Base-by-base conservation (phyloP, 2,329 filamentous ascomycete species). In the Ascochyta rabiei region DNA sequence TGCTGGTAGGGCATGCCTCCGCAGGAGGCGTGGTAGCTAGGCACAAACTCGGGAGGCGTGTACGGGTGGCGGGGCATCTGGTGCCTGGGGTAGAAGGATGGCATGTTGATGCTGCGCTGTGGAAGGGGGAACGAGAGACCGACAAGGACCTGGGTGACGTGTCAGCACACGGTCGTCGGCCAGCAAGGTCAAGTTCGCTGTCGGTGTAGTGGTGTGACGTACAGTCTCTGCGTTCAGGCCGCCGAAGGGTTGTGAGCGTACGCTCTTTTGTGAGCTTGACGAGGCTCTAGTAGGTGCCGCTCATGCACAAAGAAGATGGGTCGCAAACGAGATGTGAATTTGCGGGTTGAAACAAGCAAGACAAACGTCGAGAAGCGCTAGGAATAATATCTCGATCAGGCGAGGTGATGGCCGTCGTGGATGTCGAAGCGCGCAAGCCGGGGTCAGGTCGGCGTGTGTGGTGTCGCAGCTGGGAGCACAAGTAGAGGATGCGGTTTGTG, bases 41-140 rank as follows among this genome's bases (percentile, higher is more conserved):
- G 75, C 37, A 77, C 69, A 58, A 77, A 79, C 64, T 81, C 80
- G 55, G 80, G 80, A 10, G 80, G 80, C 44, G 80, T 82, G 56
- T 81, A 75, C 42, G 79, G 69, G 56, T 74, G 72, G 60, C 74
- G 70, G 48, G 75, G 73, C 72, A 76, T 69, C 57, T 75, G 70
- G 60, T 77, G 76, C 54, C 77, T 75, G 46, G 77, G 76, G 65
- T 81, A 81, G 70, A 81, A 81, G 66, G 79, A 78, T 63, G 80
- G 80, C 80, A 82, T 82, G 71, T 64, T 76, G 70, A 69, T 65
- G 62, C 60, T 60, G 59, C 61, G 61, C 60, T 64, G 62, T 68
- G 61, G 70, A 64, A 64, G 63, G 63, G 62, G 53, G 63, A 72
- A 73, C 70, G 66, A 75, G 75, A 77, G 79, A 79, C 75, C 63